phyloP scores from a whole-genome alignment of 768 basidiomycete species.

The Holtermannia corniformis region DNA sequence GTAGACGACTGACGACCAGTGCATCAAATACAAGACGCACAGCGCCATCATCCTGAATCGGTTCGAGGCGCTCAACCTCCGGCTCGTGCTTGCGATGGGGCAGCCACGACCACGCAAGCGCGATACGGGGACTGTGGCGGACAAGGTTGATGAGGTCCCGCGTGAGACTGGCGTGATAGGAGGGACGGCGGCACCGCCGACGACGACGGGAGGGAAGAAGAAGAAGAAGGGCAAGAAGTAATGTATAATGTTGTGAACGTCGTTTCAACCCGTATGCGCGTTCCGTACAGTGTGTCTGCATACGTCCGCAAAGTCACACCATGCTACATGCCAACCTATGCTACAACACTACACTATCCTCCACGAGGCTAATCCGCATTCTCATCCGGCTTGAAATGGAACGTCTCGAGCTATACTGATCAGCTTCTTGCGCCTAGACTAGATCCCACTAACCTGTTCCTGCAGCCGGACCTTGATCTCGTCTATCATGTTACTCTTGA shows the following conservation, averaged over 20 bases:
- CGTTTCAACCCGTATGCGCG: no score
- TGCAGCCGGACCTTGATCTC: slow-evolving; percentile 30
- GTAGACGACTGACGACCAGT: slow-evolving; percentile 47
- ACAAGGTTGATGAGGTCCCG: background rate
- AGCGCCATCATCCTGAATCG: slow-evolving; percentile 93
- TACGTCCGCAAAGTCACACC: no score
- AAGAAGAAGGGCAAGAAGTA: slow-evolving; percentile 42
- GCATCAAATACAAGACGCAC: slow-evolving; percentile 90
- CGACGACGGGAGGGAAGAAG: slow-evolving; percentile 31
- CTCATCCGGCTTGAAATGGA: background rate
- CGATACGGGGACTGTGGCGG: slow-evolving; percentile 2
- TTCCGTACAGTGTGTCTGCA: no score
- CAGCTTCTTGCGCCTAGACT: background rate
- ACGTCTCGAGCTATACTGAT: background rate
- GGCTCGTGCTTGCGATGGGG: slow-evolving; percentile 45
- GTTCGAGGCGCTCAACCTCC: slow-evolving; percentile 82
- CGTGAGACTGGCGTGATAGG: slow-evolving; percentile 4
- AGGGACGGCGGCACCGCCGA: background rate
- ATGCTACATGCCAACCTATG: no score
- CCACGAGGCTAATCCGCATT: background rate
- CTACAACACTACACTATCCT: no score
- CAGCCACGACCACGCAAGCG: slow-evolving; percentile 6
- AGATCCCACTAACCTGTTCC: slow-evolving; percentile 21
- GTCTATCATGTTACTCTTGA: slow-evolving; percentile 25
- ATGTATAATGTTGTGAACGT: background rate